phyloP scores from a whole-genome alignment of 2,329 filamentous ascomycete genomes.

The Fusarium miscanthi region DNA sequence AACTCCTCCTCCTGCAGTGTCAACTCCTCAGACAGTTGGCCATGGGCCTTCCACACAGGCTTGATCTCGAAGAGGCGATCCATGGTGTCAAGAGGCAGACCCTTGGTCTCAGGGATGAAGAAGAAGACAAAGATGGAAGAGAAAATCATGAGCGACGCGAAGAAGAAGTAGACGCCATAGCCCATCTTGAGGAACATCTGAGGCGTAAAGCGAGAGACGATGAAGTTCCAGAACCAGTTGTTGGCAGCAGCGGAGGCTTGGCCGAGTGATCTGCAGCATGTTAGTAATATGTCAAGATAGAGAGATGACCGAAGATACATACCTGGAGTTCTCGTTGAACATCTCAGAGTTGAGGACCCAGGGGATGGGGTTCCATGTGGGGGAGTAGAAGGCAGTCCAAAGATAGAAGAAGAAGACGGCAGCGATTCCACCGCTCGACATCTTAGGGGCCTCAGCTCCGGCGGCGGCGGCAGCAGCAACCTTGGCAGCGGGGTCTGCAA shows the following conservation, averaged over 20 bases:
- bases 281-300: neutral
- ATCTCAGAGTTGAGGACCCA: slow-evolving; percentile 83
- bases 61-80: slow-evolving; percentile 68
- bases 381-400: slow-evolving; percentile 71
- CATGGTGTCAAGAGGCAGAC: slow-evolving; percentile 72
- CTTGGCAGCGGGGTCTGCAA: slow-evolving; percentile 58
- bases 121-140: slow-evolving; percentile 71
- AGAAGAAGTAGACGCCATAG: slow-evolving; percentile 77
- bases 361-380: slow-evolving; percentile 77
- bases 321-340: slow-evolving; percentile 71
- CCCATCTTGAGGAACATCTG: slow-evolving; percentile 69
- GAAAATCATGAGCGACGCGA: slow-evolving; percentile 70
- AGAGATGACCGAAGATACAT: fast-evolving
- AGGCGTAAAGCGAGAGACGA: slow-evolving; percentile 74
- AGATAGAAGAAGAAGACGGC: slow-evolving; percentile 75
- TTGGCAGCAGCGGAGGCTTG: slow-evolving; percentile 77
- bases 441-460: neutral
- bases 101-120: slow-evolving; percentile 73
- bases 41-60: slow-evolving; percentile 58
- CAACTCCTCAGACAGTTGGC: slow-evolving; percentile 57
- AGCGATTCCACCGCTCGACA: slow-evolving; percentile 66
- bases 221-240: slow-evolving; percentile 80
- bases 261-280: slow-evolving; percentile 61
- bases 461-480: slow-evolving; percentile 47
- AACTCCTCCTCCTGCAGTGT: slow-evolving; percentile 49